Evolutionary conservation across 805 yeast species (phyloP).

Genomic region (Lachancea fermentati): DNA sequence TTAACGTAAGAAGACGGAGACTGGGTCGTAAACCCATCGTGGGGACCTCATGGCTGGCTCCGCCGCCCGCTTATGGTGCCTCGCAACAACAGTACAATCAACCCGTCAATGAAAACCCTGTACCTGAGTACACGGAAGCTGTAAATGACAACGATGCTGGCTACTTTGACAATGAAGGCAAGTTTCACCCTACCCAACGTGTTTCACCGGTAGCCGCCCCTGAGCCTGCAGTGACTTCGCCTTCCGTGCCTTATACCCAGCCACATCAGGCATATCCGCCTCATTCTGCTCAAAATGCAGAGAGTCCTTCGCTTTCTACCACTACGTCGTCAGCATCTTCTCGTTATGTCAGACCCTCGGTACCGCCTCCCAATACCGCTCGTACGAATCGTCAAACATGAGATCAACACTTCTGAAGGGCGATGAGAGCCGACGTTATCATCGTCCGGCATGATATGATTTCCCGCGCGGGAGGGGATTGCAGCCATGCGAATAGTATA

Average conservation of each 20-base stretch:
- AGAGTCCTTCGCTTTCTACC: not conserved
- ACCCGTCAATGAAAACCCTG: conserved; percentile 39
- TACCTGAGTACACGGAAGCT: conserved; percentile 56
- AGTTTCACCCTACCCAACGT: conserved; percentile 25
- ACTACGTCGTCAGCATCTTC: not conserved
- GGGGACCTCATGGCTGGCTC: conserved; percentile 14
- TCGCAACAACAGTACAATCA: conserved; percentile 9
- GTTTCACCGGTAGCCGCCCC: conserved; percentile 2
- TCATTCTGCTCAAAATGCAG: not conserved
- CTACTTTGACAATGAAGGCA: conserved; percentile 56
- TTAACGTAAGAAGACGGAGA: conserved; percentile 8
- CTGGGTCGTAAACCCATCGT: conserved; percentile 9
- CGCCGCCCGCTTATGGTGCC: conserved; percentile 11
- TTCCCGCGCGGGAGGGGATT: conserved; percentile 6
- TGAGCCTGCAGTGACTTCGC: conserved; percentile 5
- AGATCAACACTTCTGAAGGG: not conserved
- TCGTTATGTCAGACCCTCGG: conserved; percentile 5
- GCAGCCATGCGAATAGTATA: not conserved
- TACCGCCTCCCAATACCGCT: conserved; percentile 7
- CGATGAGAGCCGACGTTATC: not conserved
- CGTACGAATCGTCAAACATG: not conserved
- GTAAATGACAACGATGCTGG: conserved; percentile 70
- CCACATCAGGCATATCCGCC: conserved; percentile 2
- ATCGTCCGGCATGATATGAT: not conserved
- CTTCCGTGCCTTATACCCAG: conserved; percentile 1